Conservation (phyloP, 192 early-diverging fungal species). For the Umbelopsis isabellina region DNA sequence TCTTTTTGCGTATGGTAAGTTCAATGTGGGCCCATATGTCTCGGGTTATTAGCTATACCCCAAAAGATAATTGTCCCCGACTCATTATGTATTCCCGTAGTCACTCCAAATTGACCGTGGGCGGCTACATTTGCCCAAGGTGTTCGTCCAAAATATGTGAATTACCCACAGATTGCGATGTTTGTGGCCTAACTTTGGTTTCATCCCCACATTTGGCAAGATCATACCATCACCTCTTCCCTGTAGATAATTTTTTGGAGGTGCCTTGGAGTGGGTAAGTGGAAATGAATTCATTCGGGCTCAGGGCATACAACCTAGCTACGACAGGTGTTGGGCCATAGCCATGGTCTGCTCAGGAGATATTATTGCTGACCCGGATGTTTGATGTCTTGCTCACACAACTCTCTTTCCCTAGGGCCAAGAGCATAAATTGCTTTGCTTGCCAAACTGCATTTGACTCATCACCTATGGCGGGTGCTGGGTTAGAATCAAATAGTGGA, state of each 20-base stretch:
- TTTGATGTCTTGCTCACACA: no score
- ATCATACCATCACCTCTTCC: slow-evolving; percentile 95
- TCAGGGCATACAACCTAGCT: not conserved
- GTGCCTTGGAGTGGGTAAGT: slow-evolving; percentile 53
- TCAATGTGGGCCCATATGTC: not conserved
- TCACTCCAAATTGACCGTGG: slow-evolving; percentile 65
- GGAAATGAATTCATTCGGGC: not conserved
- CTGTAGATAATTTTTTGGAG: slow-evolving; percentile 83
- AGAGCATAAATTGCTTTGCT: slow-evolving; percentile 48
- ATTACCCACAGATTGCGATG: slow-evolving; percentile 89
- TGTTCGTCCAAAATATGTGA: slow-evolving; percentile 85
- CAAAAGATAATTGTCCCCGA: slow-evolving; percentile 11
- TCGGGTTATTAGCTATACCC: slow-evolving; percentile 3
- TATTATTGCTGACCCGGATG: no score
- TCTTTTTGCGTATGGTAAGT: slow-evolving; percentile 81
- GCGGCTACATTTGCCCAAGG: slow-evolving; percentile 85
- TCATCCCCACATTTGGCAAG: slow-evolving; percentile 89
- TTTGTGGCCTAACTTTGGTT: slow-evolving; percentile 87
- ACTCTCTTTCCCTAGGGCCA: slow-evolving; percentile 29
- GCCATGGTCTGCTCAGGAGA: no score
- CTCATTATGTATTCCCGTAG: slow-evolving; percentile 41
- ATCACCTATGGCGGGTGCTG: slow-evolving; percentile 17
- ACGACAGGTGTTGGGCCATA: no score
- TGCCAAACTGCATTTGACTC: slow-evolving; percentile 50
- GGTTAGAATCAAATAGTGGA: slow-evolving; percentile 20